Evolutionary conservation across 371 early-diverging fungal species (phyloP).

Genomic region (Mucor saturninus): DNA sequence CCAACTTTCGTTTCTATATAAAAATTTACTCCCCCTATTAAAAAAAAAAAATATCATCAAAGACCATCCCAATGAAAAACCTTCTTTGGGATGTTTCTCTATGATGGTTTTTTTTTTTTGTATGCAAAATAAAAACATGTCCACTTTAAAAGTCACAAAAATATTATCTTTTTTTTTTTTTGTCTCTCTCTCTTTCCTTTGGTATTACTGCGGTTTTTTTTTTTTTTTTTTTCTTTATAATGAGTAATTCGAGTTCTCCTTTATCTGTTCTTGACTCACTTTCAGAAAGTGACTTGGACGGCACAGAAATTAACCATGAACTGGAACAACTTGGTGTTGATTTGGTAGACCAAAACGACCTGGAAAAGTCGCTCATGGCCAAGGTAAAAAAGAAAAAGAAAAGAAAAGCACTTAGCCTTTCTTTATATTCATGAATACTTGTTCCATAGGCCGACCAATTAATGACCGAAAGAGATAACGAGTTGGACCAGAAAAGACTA

Average conservation of each 20-base stretch:
- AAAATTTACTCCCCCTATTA: not conserved
- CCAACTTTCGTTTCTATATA: not conserved
- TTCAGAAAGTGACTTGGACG: not conserved
- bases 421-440: constrained; percentile 15
- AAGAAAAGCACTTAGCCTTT: not conserved
- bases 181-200: not conserved
- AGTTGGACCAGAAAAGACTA: constrained; percentile 57
- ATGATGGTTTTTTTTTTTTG: too few species aligned
- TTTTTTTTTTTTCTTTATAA: not conserved
- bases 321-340: constrained; percentile 55
- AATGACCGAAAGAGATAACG: constrained; percentile 60
- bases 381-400: constrained; percentile 42
- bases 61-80: too few species aligned
- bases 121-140: too few species aligned
- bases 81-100: too few species aligned
- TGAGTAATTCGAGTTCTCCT: not conserved
- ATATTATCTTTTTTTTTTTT: not conserved
- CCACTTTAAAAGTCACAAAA: not conserved
- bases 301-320: constrained; percentile 15
- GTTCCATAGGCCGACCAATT: constrained; percentile 60
- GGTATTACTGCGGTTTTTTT: constrained; percentile 1
- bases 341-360: constrained; percentile 63
- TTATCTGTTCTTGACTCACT: not conserved
- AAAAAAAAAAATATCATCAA: too few species aligned
- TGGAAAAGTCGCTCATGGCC: constrained; percentile 70